Percentiles rank a stretch among this genome's conserved stretches.
These are phyloP conservation scores for Podospora comata DNA, from an alignment of 495 filamentous ascomycete genomes.

Conservation along the genomic window DNA sequence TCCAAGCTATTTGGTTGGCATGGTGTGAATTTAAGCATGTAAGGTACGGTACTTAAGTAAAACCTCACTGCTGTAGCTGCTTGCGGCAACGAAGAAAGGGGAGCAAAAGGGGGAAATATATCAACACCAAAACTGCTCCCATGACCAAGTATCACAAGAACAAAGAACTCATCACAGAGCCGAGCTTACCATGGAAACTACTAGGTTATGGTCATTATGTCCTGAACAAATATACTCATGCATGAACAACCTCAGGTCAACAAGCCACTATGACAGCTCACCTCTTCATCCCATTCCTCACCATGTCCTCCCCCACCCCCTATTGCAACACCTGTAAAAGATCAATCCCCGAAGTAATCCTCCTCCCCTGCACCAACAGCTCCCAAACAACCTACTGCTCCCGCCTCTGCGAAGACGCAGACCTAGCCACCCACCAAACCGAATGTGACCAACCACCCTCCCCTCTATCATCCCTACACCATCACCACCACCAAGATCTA, in stretches of 20 bases:
- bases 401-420: constrained; percentile 42
- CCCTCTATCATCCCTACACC: background rate
- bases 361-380: constrained; percentile 44
- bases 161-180: background rate
- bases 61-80: background rate
- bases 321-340: constrained; percentile 20
- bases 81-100: background rate
- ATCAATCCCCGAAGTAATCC: constrained; percentile 15
- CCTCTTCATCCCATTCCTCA: background rate
- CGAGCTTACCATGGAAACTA: background rate
- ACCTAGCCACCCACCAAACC: constrained; percentile 47
- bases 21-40: background rate
- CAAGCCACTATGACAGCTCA: background rate
- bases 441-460: constrained; percentile 24
- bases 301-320: background rate
- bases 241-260: background rate
- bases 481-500: background rate
- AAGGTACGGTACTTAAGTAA: too few species aligned
- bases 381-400: constrained; percentile 44
- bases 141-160: background rate
- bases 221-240: background rate
- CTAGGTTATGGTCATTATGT: background rate
- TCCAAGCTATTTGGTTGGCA: background rate
- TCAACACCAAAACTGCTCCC: background rate
- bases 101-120: background rate